Base-by-base conservation (phyloP, 2,329 filamentous ascomycete species). In the Fusarium oxysporum region DNA sequence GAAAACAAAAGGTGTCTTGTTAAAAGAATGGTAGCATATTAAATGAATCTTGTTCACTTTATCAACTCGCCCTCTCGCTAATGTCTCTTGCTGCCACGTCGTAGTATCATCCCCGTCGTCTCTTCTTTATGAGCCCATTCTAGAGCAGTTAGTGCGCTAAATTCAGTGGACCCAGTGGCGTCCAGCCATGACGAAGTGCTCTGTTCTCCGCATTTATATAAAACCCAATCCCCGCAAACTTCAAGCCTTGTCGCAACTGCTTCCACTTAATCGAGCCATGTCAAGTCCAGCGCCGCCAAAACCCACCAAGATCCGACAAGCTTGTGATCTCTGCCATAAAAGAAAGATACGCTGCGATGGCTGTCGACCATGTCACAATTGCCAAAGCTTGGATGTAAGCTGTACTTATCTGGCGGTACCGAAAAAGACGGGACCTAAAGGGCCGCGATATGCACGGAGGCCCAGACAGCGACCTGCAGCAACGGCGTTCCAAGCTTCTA, bases 271-370 rank as follows among this genome's bases (percentile, higher is more conserved):
- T 41, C 17, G 7, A 33, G 16, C 7, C 19, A 67, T 67, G 64
- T 53, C 62, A 3, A 35, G 32, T 30, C 21, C 48, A 16, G 33
- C 43, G 17, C 23, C 28, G 2, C 14, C 53, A 8, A 70, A 38
- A 6, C 41, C 47, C 1, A 9, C 9, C 4, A 71, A 71, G 7
- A 33, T 71, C 14, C 28, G 68, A 2, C 78, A 81, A 50, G 80
- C 80, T 2, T 81, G 80, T 32, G 80, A 81, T 53, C 50, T 71
- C 16, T 81, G 80, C n/a, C 79, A 78, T 35, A 51, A 48, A 8
- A 65, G 77, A 6, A 81, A 81, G 51, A 71, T 78, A 1, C 78
- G 80, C 30, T 81, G 80, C 23, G 72, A 81, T 50, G 78, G 79
- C 7, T 43, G 47, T 4, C 60, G 50, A 3, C 79, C 80, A 1